phyloP scores from a whole-genome alignment of 2,329 filamentous ascomycete species.

The Arthrobotrys entomopaga region DNA sequence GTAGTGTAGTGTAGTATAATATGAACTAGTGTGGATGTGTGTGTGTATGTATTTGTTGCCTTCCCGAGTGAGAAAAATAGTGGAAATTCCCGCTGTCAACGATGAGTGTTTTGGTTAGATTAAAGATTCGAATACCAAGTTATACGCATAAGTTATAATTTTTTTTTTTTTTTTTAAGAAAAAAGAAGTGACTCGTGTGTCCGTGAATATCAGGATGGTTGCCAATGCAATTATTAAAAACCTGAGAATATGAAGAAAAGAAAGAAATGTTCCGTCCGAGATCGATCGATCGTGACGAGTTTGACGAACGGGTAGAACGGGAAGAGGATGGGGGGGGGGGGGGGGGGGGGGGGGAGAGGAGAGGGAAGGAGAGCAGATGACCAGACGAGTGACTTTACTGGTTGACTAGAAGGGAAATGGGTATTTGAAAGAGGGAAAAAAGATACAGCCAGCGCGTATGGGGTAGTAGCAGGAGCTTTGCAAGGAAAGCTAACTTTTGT shows the following conservation, averaged over 20 bases:
- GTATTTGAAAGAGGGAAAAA: too few relatives aligned
- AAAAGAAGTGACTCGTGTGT: neutral
- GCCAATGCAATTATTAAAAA: neutral
- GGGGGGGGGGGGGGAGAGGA: neutral
- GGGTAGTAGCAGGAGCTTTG: neutral
- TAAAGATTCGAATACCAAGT: too few relatives aligned
- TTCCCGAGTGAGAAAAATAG: neutral
- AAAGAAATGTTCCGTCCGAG: neutral
- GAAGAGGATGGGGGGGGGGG: slow-evolving; percentile 5
- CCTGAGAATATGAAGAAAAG: neutral
- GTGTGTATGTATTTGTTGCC: neutral
- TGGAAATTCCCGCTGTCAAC: too few relatives aligned
- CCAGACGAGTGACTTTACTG: too few relatives aligned
- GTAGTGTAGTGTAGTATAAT: neutral
- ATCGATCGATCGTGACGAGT: neutral
- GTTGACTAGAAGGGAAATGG: too few relatives aligned
- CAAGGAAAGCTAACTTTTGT: neutral
- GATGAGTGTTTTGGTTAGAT: too few relatives aligned
- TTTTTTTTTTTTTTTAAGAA: too few relatives aligned
- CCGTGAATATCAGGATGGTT: neutral
- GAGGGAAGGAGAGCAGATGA: neutral
- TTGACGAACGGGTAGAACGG: neutral
- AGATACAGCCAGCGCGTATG: neutral
- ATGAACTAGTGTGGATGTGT: neutral
- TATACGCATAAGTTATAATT: too few relatives aligned